Evolutionary conservation across 208 protist genomes (phyloP).

Genomic region (Wallacemonas sp.): DNA sequence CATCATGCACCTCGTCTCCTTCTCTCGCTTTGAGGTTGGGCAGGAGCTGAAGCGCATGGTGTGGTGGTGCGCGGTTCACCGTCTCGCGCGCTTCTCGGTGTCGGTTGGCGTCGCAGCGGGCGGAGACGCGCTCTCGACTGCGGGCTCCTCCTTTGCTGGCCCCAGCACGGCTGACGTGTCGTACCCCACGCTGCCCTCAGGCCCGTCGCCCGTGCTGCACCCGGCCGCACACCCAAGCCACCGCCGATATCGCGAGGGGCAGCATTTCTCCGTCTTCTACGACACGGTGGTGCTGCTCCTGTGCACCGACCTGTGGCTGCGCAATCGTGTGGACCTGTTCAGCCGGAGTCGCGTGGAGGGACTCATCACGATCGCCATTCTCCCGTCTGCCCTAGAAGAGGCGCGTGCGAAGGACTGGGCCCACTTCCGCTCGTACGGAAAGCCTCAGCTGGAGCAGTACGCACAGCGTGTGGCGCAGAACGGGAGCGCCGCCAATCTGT

Average conservation of each 20-base stretch:
- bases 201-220: constrained; percentile 9
- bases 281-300: constrained; percentile 12
- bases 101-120: constrained; percentile 2
- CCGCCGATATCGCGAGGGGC: background rate
- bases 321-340: background rate
- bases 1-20: constrained; percentile 13
- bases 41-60: constrained; percentile 24
- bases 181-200: background rate
- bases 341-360: constrained; percentile 13
- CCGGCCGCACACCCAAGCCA: constrained; percentile 2
- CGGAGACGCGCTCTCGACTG: background rate
- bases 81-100: constrained; percentile 8
- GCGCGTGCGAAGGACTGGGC: constrained; percentile 2
- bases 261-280: constrained; percentile 18
- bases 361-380: constrained; percentile 2
- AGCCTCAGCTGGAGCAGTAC: background rate
- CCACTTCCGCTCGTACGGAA: background rate
- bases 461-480: background rate
- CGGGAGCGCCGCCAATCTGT: background rate
- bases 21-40: constrained; percentile 11
- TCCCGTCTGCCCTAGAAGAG: background rate
- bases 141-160: background rate
- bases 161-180: background rate
- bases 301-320: constrained; percentile 15
- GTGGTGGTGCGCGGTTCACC: constrained; percentile 19